Evolutionary conservation across 2,329 filamentous ascomycete species (phyloP), one percentile per base, ranked within the genome.

Genomic region (Exophiala lecanii-corni): DNA sequence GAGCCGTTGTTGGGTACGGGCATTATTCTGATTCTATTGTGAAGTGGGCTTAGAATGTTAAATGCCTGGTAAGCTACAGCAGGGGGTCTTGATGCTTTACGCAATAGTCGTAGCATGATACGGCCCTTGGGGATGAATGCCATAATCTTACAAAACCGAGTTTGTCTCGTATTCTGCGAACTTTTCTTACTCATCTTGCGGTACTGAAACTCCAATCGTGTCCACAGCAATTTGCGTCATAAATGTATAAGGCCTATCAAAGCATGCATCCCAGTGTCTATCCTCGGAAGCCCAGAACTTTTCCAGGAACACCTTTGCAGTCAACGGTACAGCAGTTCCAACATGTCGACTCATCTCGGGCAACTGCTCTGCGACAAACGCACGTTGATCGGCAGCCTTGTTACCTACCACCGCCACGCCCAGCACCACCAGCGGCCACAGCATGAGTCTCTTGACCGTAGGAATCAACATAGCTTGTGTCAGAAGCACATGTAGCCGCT

Each of bases 201-300:
- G n/a, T n/a, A n/a, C n/a, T n/a, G n/a, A n/a, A n/a, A n/a, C n/a
- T n/a, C n/a, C n/a, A n/a, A n/a, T n/a, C n/a, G n/a, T 19, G 20
- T 41, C 20, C 6, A 41, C 17, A 2, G 39, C 39, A 16, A 41
- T 41, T 17, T 35, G 39, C 6, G 41, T 47, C 16, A 53, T 44
- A 36, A 65, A 60, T 2, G 52, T 52, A 35, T 63, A 63, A 18
- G 60, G 57, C 33, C 46, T 51, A 34, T 66, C 62, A 36, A 68
- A 69, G 47, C 66, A 69, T 25, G 45, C 52, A 54, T 68, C 64
- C 65, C 66, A 69, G 3, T 40, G 12, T 3, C 49, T 58, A 39
- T 54, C 34, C 0, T 58, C 57, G 0, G 59, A 62, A 3, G 49
- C 49, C 66, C 65, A 68, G 33, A 64, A 68, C 13, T 18, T 53